Evolutionary conservation across 371 early-diverging fungal species (phyloP).

Genomic region (Mortierella polycephala): DNA sequence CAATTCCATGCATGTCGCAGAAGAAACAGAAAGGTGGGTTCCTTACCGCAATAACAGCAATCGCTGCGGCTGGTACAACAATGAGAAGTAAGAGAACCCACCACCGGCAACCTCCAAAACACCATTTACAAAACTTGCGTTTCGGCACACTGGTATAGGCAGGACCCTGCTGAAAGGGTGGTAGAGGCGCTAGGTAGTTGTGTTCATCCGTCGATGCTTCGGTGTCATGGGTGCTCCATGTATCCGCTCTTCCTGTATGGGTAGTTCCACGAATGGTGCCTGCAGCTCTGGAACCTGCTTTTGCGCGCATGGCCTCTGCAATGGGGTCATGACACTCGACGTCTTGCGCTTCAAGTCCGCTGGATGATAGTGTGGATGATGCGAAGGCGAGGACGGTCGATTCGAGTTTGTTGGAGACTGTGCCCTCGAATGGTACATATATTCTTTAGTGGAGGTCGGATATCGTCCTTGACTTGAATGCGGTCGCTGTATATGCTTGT

Average conservation of each 20-base stretch:
- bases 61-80: slow-evolving; percentile 13
- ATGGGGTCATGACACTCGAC: slow-evolving; percentile 21
- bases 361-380: slow-evolving; percentile 21
- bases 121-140: slow-evolving; percentile 38
- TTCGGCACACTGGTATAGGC: slow-evolving; percentile 40
- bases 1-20: neutral
- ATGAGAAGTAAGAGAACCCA: slow-evolving; percentile 43
- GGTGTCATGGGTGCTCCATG: slow-evolving; percentile 24
- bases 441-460: slow-evolving; percentile 13
- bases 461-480: slow-evolving; percentile 35
- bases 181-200: slow-evolving; percentile 49
- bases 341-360: neutral
- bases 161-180: slow-evolving; percentile 48
- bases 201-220: slow-evolving; percentile 30
- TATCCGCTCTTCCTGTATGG: slow-evolving; percentile 11
- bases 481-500: slow-evolving; percentile 7
- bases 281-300: slow-evolving; percentile 34
- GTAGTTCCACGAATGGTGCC: slow-evolving; percentile 14
- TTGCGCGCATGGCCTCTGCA: slow-evolving; percentile 19
- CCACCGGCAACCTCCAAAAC: slow-evolving; percentile 50
- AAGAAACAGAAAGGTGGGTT: neutral
- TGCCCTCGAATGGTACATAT: slow-evolving; percentile 25
- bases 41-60: slow-evolving; percentile 24
- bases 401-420: slow-evolving; percentile 20
- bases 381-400: slow-evolving; percentile 17